Base-by-base conservation (phyloP, 768 basidiomycete genomes). In the Symmetrospora coprosmae region DNA sequence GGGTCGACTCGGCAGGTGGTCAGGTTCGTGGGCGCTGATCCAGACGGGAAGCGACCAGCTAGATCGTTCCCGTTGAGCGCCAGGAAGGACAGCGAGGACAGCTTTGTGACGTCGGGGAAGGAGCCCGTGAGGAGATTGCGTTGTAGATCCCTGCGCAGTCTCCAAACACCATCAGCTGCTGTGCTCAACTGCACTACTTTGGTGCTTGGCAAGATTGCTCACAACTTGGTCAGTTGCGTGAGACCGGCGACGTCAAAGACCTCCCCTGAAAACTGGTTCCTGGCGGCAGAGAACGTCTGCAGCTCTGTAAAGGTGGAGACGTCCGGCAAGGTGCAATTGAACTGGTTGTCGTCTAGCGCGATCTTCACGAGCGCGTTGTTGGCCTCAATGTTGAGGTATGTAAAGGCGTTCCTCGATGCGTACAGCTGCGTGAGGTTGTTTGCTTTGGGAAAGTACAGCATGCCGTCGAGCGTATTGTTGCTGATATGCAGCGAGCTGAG, bases 161-260 rank as follows among this genome's bases (percentile, higher is more conserved):
- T 49, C 28, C 21, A 35, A 9, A 33, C n/a, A n/a, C n/a, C n/a
- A 27, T 21, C 47, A 49, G n/a, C 31, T 25, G 23, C 25, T 9
- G 4, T 7, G n/a, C 21, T 6, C 25, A 49, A 23, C 11, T 40
- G n/a, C 17, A 30, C 25, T 17, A 46, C 4, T 11, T 28, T 30
- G 9, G 21, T 19, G 21, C 30, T 13, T 23, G 39, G 9, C 25
- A 30, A 2, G 34, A 30, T 34, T 8, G 40, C 65, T 48, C 19
- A 66, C 65, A 66, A 30, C 50, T 55, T 66, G 23, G 40, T 37
- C 23, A 66, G 55, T 14, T 63, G 45, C n/a, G 37, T 30, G 11
- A 58, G 45, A 19, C 19, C 21, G 1, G 11, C 37, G 17, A 66
- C 27, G 4, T 46, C 50, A 14, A 4, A 30, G 19, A 62, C 34